Evolutionary conservation across 495 filamentous ascomycete species (phyloP), one percentile per base, ranked within the genome.

Genomic region (Hyaloscypha finlandica): DNA sequence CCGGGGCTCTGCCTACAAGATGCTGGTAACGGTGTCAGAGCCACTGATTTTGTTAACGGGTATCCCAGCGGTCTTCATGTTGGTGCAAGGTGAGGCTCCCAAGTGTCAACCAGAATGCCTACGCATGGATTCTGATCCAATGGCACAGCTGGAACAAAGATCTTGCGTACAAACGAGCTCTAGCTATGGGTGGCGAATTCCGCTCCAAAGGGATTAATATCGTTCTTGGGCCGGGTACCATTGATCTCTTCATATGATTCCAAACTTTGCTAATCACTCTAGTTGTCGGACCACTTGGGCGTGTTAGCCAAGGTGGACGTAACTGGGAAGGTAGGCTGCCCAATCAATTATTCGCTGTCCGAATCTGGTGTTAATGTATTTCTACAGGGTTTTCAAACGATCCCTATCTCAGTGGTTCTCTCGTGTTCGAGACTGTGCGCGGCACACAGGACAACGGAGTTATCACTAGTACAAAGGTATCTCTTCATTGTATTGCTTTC

Each of bases 191-290:
- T 9, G 75, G 71, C 3, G 86, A 88, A 71, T 89, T 84, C 73
- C 80, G 78, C 29, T 74, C 72, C 1, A 84, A 91, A 73, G 89
- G 88, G 1, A 82, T 91, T 11, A 88, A 92, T 72, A 80, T 92
- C n/a, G 78, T 84, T 2, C 77, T 91, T 29, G 89, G 89, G 0
- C 90, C 88, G 84, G 31, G 85, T 25, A 25, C 87, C 1, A 79
- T 83, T 16, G 79, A 84, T n/a, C 82, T 78, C 61, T 79, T 77
- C 31, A 86, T 11, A 32, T 8, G 20, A 4, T 6, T n/a, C 16
- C 12, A 58, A 29, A 8, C 20, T 30, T 25, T 2, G 14, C 6
- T 25, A 25, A 25, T 2, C 25, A 25, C 25, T 1, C 25, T 25
- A 25, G 25, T 25, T 25, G 25, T 25, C 25, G 25, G 25, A 2